Conservation (phyloP, 2,329 filamentous ascomycete genomes). For the Calonectria honghensis region DNA sequence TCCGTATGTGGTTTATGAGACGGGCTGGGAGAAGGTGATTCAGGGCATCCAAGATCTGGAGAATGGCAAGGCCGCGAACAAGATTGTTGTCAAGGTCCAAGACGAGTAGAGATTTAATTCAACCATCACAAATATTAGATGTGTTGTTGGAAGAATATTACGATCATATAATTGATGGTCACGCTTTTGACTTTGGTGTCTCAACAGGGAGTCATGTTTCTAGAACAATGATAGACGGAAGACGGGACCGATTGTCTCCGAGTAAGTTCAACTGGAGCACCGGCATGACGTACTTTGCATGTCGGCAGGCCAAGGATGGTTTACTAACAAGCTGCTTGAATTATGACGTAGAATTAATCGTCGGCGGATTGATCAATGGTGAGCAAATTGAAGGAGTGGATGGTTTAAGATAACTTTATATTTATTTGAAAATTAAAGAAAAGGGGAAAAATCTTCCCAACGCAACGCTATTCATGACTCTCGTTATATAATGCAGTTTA, state of each 20-base stretch:
- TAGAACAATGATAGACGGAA: neutral
- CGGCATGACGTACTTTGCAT: neutral
- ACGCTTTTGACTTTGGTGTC: neutral
- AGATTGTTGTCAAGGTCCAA: conserved; percentile 52
- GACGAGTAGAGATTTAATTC: conserved; percentile 16
- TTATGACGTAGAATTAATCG: neutral
- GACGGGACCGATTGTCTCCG: neutral
- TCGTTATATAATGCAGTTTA: conserved; percentile 5
- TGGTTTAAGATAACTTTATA: neutral
- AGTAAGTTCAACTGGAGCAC: neutral
- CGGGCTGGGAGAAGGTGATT: conserved; percentile 54
- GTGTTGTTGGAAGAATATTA: neutral
- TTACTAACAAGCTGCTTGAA: neutral
- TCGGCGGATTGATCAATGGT: neutral
- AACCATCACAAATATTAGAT: no score
- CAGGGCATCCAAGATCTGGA: conserved; percentile 48
- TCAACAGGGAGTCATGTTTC: neutral
- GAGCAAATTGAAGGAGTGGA: neutral
- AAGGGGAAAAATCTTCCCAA: neutral
- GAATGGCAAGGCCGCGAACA: conserved; percentile 51
- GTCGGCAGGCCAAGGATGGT: neutral
- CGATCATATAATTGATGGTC: neutral
- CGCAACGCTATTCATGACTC: conserved; percentile 13
- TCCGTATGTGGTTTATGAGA: conserved; percentile 47
- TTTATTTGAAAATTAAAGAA: neutral